These are phyloP conservation scores for Lasiosphaeria hispida DNA, from an alignment of 495 filamentous ascomycete species.

Conservation along the genomic window DNA sequence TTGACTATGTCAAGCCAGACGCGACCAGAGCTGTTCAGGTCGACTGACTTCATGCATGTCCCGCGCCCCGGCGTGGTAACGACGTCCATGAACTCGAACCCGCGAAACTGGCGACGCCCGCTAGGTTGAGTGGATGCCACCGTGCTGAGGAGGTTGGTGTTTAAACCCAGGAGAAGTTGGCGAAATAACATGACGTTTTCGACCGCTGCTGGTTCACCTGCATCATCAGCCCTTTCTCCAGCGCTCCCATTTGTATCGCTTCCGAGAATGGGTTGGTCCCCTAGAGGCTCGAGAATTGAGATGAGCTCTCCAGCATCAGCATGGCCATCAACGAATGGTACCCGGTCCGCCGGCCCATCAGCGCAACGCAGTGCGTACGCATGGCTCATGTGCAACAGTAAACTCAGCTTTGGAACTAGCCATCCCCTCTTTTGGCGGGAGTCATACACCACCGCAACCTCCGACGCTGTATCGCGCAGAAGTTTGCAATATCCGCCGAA, in stretches of 20 bases:
- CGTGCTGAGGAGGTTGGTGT: background rate
- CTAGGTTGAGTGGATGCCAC: background rate
- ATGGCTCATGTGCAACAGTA: background rate
- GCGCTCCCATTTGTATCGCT: background rate
- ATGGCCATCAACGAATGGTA: background rate
- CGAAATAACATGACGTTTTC: background rate
- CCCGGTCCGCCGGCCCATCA: background rate
- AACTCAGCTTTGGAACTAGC: background rate
- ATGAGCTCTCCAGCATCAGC: background rate
- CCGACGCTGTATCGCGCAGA: background rate
- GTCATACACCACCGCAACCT: background rate
- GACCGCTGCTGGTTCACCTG: background rate
- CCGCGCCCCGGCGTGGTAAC: background rate
- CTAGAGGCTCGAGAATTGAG: background rate
- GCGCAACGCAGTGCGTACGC: background rate
- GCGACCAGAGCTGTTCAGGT: background rate
- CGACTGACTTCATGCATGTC: background rate
- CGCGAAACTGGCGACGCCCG: background rate
- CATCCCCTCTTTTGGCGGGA: background rate
- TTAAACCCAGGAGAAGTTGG: background rate
- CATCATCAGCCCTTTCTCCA: no score
- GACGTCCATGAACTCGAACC: background rate
- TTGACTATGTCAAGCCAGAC: background rate
- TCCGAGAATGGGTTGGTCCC: background rate
- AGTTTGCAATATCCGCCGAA: background rate